phyloP scores from a whole-genome alignment of 148 eudicot species.

The Arbutus unedo region DNA sequence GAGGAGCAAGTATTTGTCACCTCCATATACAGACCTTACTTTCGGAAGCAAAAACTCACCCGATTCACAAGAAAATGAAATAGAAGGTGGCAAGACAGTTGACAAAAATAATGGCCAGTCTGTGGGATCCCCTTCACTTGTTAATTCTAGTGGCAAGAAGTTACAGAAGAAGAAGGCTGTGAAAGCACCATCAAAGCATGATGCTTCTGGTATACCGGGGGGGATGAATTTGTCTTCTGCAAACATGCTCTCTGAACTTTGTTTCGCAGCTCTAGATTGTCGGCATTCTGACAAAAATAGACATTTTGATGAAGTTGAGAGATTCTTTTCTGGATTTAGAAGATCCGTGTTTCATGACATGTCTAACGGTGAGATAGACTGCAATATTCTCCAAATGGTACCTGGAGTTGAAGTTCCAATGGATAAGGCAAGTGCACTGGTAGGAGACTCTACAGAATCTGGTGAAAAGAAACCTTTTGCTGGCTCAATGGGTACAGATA shows the following conservation, averaged over 20 bases:
- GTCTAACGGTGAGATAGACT: slow-evolving; percentile 16
- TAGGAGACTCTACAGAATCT: slow-evolving; percentile 2
- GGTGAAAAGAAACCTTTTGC: neutral
- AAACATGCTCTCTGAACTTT: slow-evolving; percentile 59
- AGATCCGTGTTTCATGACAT: slow-evolving; percentile 34
- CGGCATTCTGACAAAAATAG: slow-evolving; percentile 30
- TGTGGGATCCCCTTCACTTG: slow-evolving; percentile 21
- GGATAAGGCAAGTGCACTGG: slow-evolving; percentile 14
- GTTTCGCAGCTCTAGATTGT: slow-evolving; percentile 48
- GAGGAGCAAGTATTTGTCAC: slow-evolving; percentile 78
- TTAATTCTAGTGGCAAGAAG: slow-evolving; percentile 29
- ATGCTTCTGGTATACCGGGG: slow-evolving; percentile 16
- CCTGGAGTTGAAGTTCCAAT: slow-evolving; percentile 2
- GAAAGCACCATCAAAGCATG: slow-evolving; percentile 26
- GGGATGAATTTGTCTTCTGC: slow-evolving; percentile 39
- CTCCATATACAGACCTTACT: slow-evolving; percentile 43
- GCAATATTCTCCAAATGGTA: slow-evolving; percentile 6
- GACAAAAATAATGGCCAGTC: slow-evolving; percentile 14
- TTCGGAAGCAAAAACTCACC: slow-evolving; percentile 21
- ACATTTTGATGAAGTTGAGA: slow-evolving; percentile 37
- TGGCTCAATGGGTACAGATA: slow-evolving; percentile 2
- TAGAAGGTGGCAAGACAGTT: slow-evolving; percentile 19
- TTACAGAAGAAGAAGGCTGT: slow-evolving; percentile 24
- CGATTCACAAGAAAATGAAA: slow-evolving; percentile 22
- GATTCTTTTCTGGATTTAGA: slow-evolving; percentile 50